phyloP scores from a whole-genome alignment of 148 eudicot species.

The Rhododendron kiyosumense region DNA sequence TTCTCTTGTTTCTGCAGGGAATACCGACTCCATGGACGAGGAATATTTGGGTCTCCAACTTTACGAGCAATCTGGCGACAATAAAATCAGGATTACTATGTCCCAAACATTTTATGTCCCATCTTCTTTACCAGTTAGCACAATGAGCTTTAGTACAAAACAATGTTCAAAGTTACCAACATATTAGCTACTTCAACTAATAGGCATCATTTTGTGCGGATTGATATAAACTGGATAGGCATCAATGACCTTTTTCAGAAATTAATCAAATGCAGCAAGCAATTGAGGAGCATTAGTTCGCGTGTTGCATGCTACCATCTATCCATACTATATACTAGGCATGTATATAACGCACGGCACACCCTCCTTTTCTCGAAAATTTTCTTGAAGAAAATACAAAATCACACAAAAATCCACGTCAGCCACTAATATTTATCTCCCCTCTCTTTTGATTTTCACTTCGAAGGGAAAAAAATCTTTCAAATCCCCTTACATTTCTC shows the following conservation, averaged over 20 bases:
- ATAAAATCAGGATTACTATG: neutral
- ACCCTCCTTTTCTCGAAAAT: too few relatives aligned
- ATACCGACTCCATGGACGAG: constrained; percentile 90
- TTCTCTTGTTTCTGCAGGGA: constrained; percentile 54
- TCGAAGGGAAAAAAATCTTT: neutral
- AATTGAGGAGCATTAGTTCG: neutral
- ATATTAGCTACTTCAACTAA: neutral
- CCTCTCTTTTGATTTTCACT: neutral
- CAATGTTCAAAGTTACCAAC: neutral
- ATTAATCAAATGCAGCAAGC: neutral
- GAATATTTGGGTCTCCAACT: constrained; percentile 77
- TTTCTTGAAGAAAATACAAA: neutral
- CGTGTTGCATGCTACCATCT: neutral
- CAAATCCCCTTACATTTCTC: neutral
- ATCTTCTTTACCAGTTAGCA: neutral
- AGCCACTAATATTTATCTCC: neutral
- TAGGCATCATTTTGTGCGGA: neutral
- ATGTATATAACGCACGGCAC: neutral
- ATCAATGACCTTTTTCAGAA: neutral
- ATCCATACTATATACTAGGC: neutral
- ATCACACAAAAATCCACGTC: neutral
- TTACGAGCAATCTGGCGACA: constrained; percentile 60
- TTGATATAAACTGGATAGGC: neutral
- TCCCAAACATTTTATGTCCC: neutral
- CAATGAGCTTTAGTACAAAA: neutral